Evolutionary conservation across 2,329 filamentous ascomycete species (phyloP).

Genomic region (Aureobasidium pullulans): DNA sequence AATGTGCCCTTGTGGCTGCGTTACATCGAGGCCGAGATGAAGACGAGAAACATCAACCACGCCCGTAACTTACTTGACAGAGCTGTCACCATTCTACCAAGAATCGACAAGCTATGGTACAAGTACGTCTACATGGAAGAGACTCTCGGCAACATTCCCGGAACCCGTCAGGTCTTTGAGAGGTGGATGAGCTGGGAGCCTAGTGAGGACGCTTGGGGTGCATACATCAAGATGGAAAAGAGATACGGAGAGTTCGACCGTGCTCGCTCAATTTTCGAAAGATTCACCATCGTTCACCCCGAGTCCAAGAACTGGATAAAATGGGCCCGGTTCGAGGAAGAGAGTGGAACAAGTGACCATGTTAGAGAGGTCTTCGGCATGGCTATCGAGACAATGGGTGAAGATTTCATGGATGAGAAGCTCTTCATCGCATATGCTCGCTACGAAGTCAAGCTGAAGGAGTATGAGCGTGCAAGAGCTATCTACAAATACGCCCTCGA

Average conservation of each 20-base stretch:
- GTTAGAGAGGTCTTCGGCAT: slow-evolving; percentile 87
- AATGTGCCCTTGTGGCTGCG: slow-evolving; percentile 82
- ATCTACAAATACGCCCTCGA: slow-evolving; percentile 98
- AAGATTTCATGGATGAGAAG: slow-evolving; percentile 93
- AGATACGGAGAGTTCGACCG: slow-evolving; percentile 86
- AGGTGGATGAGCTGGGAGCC: slow-evolving; percentile 98
- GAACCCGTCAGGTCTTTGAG: slow-evolving; percentile 90
- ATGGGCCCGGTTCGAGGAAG: slow-evolving; percentile 95
- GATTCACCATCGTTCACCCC: slow-evolving; percentile 87
- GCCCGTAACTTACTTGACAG: slow-evolving; percentile 89
- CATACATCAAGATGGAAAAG: slow-evolving; percentile 96
- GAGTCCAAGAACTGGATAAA: slow-evolving; percentile 98
- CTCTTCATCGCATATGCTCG: slow-evolving; percentile 93
- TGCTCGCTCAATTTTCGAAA: slow-evolving; percentile 80
- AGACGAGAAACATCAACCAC: slow-evolving; percentile 90
- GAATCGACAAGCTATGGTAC: slow-evolving; percentile 97
- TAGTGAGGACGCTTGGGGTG: slow-evolving; percentile 88
- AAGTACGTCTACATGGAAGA: slow-evolving; percentile 99
- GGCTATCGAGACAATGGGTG: slow-evolving; percentile 81
- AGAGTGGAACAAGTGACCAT: slow-evolving; percentile 82
- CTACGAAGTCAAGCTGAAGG: slow-evolving; percentile 90
- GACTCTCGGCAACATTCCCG: slow-evolving; percentile 88
- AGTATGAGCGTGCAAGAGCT: slow-evolving; percentile 84
- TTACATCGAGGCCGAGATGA: slow-evolving; percentile 96
- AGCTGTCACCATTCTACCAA: slow-evolving; percentile 83